These are phyloP conservation scores for Chaetomium sp. DNA, from an alignment of 2,329 filamentous ascomycete species.

Conservation along the genomic window DNA sequence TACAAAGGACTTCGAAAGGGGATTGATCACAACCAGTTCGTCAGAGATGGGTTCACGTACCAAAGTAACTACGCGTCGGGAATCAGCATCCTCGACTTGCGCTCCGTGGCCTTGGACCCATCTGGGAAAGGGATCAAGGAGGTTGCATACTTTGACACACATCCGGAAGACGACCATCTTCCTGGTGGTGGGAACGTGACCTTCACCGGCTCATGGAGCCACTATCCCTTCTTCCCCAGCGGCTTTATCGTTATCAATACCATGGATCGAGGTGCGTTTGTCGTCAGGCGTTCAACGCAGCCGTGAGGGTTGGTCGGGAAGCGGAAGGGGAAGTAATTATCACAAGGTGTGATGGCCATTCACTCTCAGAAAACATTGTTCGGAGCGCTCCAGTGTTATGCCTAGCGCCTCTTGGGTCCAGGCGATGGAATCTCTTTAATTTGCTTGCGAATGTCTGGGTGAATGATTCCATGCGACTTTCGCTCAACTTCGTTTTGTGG, in stretches of 20 bases:
- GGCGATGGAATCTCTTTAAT: no score
- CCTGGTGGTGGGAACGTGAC: slow-evolving; percentile 31
- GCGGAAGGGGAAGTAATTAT: no score
- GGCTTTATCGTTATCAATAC: slow-evolving; percentile 40
- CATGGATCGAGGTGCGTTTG: slow-evolving; percentile 39
- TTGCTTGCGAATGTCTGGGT: no score
- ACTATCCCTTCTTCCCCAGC: slow-evolving; percentile 37
- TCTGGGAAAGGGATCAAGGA: slow-evolving; percentile 37
- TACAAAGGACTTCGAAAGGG: slow-evolving; percentile 33
- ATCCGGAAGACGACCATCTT: slow-evolving; percentile 40
- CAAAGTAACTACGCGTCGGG: slow-evolving; percentile 43
- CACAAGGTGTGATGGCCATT: no score
- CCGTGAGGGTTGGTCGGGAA: background rate
- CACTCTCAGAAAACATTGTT: no score
- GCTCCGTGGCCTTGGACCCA: slow-evolving; percentile 28
- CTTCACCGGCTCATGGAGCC: slow-evolving; percentile 38
- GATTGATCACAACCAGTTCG: slow-evolving; percentile 42
- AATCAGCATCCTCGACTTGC: slow-evolving; percentile 32
- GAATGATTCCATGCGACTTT: no score
- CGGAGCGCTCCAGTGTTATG: no score
- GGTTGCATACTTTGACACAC: slow-evolving; percentile 41
- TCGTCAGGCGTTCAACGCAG: slow-evolving; percentile 27
- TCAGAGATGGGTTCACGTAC: slow-evolving; percentile 35
- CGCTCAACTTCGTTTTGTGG: no score
- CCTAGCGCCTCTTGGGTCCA: no score